Base-by-base conservation (phyloP, 2,329 filamentous ascomycete species). In the Metarhizium brunneum region DNA sequence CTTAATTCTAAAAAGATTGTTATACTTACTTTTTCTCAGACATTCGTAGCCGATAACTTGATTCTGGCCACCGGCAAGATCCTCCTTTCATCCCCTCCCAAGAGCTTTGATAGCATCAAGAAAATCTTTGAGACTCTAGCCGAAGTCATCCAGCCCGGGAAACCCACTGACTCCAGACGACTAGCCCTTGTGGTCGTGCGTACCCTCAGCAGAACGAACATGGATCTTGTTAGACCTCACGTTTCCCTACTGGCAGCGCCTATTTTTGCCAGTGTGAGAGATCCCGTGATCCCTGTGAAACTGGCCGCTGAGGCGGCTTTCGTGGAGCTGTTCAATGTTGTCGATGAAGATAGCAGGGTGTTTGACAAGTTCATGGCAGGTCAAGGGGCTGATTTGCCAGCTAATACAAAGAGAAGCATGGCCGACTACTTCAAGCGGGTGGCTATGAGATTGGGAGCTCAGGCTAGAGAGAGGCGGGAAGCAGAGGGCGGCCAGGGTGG, bases 401-500 rank as follows among this genome's bases (percentile, higher is more conserved):
- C 88, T 0, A 86, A 83, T 45, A 84, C 84, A 18, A 94, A 95
- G 79, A 82, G 92, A 63, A 91, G 87, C 69, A 96, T 99, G 87
- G 82, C 86, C 57, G 94, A 99, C 70, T 99, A 99, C 74, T 97
- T 97, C 76, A 96, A 96, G 79, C 80, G 94, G 47, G 89, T 99
- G 60, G 90, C 90, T 1, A 71, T 92, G 65, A 83, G 92, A 63
- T 74, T 97, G 20, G 92, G 88, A n/a, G 82, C 77, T 18, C 94
- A 97, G 69, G 91, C 89, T 2, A 82, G 90, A 59, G 94, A 99
- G 74, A 82, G 94, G 63, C 88, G 84, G 66, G 92, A 96, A 63
- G 94, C 94, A 0, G 92, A 96, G 68, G 92, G 92, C 59, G 94
- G 92, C 7, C 82, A 86, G 57, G 92, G 92, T 50, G 90, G 91